phyloP scores from a whole-genome alignment of 1,284 basidiomycete species.

The Trametes polyzona region DNA sequence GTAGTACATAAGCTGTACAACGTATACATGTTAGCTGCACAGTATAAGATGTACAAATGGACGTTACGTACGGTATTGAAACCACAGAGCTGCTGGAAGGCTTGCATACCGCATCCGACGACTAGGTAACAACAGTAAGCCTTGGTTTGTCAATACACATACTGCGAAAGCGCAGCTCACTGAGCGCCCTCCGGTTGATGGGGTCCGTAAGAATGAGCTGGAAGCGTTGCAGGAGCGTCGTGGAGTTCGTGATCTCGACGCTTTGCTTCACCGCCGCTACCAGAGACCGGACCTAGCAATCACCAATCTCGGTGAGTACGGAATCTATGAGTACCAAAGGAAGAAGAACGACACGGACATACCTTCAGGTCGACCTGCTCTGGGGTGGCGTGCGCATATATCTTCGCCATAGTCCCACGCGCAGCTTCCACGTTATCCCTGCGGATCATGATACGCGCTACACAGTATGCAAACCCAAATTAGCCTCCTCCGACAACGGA shows the following conservation, averaged over 20 bases:
- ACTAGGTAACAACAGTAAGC: constrained; percentile 44
- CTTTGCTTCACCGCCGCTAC: constrained; percentile 66
- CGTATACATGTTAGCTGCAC: background rate
- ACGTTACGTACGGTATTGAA: constrained; percentile 47
- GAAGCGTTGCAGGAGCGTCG: constrained; percentile 62
- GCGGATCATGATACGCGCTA: constrained; percentile 75
- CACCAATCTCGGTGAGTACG: background rate
- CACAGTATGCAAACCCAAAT: background rate
- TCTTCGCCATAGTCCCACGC: constrained; percentile 56
- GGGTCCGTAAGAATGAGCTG: constrained; percentile 58
- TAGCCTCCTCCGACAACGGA: background rate
- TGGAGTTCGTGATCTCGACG: constrained; percentile 62
- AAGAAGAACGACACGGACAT: too few species aligned
- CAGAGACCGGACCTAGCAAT: constrained; percentile 55
- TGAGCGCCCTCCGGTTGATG: constrained; percentile 70
- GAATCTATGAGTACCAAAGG: background rate
- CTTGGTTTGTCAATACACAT: background rate
- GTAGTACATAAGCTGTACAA: constrained; percentile 66
- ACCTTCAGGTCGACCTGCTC: constrained; percentile 74
- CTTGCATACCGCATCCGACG: constrained; percentile 80
- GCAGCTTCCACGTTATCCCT: constrained; percentile 55
- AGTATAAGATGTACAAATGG: background rate
- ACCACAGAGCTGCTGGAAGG: constrained; percentile 82
- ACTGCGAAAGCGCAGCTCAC: constrained; percentile 45
- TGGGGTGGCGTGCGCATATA: constrained; percentile 68